phyloP scores from a whole-genome alignment of 371 early-diverging fungal genomes.

The Saksenaea oblongispora region DNA sequence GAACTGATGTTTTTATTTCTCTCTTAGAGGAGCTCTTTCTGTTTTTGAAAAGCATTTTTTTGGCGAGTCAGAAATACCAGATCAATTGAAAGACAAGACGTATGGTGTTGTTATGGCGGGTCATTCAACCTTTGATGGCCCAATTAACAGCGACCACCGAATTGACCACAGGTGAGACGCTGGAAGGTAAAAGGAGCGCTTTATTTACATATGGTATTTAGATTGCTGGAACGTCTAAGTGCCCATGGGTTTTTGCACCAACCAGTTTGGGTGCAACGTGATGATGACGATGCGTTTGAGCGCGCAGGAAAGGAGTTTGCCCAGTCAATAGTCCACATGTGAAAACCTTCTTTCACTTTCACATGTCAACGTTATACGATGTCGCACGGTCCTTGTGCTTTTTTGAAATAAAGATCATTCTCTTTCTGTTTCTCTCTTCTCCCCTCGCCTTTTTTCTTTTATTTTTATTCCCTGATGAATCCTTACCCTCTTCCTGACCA shows the following conservation, averaged over 20 bases:
- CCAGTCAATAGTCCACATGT: neutral
- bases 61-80: conserved; percentile 4
- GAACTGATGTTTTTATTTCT: neutral
- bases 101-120: conserved; percentile 19
- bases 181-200: neutral
- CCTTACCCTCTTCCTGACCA: neutral
- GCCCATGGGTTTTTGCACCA: conserved; percentile 14
- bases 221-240: conserved; percentile 14
- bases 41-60: conserved; percentile 30
- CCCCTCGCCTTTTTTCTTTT: neutral
- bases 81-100: conserved; percentile 17
- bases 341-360: neutral
- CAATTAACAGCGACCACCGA: conserved; percentile 9
- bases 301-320: conserved; percentile 10
- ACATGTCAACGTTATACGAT: neutral
- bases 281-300: conserved; percentile 16
- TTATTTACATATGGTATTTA: neutral
- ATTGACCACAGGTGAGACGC: conserved; percentile 18
- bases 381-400: neutral
- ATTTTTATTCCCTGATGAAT: neutral
- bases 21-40: conserved; percentile 22
- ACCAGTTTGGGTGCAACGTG: conserved; percentile 18
- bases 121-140: conserved; percentile 29
- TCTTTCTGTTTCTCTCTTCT: conserved; percentile 4
- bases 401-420: conserved; percentile 4